Conservation (phyloP, 148 eudicot genomes). For the Nyssa sinensis region DNA sequence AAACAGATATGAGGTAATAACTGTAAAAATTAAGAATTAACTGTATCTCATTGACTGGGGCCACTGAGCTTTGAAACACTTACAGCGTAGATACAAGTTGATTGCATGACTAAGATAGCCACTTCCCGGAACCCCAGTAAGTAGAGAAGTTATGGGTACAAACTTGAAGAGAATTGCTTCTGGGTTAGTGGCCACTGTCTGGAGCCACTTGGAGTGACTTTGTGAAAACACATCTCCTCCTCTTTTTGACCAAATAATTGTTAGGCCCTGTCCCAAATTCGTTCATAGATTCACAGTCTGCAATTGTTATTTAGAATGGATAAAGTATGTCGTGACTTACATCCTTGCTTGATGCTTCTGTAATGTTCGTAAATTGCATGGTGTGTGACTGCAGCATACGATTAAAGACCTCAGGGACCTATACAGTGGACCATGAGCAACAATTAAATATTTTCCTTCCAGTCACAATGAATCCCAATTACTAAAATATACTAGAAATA, state of each 20-base stretch:
- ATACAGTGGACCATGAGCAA: neutral
- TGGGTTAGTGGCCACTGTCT: constrained; percentile 80
- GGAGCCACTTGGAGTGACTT: constrained; percentile 89
- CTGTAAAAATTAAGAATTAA: neutral
- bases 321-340: constrained; percentile 42
- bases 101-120: constrained; percentile 98
- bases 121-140: constrained; percentile 86
- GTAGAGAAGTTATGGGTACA: constrained; percentile 96
- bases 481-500: constrained; percentile 9
- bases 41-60: no score
- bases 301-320: constrained; percentile 5
- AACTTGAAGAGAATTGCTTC: constrained; percentile 86
- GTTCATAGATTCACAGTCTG: constrained; percentile 9
- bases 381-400: constrained; percentile 76
- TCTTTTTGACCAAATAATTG: constrained; percentile 81
- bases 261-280: constrained; percentile 70
- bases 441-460: neutral
- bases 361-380: constrained; percentile 70
- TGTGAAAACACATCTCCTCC: constrained; percentile 82
- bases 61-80: constrained; percentile 21
- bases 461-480: neutral
- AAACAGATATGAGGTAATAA: neutral
- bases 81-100: constrained; percentile 90
- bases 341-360: constrained; percentile 88
- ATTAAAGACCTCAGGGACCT: constrained; percentile 87